Evolutionary conservation across 805 yeast species (phyloP).

Genomic region (Brettanomyces naardenensis): DNA sequence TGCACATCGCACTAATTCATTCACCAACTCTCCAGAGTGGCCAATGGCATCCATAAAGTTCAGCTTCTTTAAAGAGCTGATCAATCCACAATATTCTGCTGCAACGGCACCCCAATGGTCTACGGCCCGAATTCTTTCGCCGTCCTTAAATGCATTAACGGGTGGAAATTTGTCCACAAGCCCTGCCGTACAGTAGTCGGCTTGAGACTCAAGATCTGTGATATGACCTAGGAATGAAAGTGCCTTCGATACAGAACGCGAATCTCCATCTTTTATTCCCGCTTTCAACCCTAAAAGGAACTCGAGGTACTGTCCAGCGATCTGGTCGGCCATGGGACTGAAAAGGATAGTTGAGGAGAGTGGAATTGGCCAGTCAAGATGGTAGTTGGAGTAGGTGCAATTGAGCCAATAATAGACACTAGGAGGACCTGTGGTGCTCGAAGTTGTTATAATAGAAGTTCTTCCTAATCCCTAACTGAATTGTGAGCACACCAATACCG

Average conservation of each 20-base stretch:
- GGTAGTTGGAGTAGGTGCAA: too few relatives aligned
- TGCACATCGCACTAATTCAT: slow-evolving; percentile 2
- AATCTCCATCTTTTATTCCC: slow-evolving; percentile 1
- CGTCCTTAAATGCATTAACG: not conserved
- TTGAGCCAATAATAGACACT: too few relatives aligned
- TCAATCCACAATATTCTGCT: slow-evolving; percentile 1
- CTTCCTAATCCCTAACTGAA: too few relatives aligned
- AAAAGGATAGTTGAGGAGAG: too few relatives aligned
- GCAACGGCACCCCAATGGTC: slow-evolving; percentile 1
- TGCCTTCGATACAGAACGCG: slow-evolving; percentile 2
- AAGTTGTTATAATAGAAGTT: too few relatives aligned
- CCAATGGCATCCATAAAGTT: slow-evolving; percentile 4
- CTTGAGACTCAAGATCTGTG: not conserved
- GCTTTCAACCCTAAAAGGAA: not conserved
- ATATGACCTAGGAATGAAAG: slow-evolving; percentile 5
- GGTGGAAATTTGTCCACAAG: not conserved
- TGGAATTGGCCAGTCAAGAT: too few relatives aligned
- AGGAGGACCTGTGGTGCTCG: too few relatives aligned
- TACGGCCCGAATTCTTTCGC: not conserved
- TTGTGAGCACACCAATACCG: too few relatives aligned
- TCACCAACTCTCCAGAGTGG: slow-evolving; percentile 4
- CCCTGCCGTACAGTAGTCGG: not conserved
- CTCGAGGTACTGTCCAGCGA: slow-evolving; percentile 1
- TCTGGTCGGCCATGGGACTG: too few relatives aligned
- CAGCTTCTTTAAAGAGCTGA: slow-evolving; percentile 2